These are phyloP conservation scores for Phyllosticta capitalensis DNA, from an alignment of 2,329 filamentous ascomycete genomes.

Conservation along the genomic window DNA sequence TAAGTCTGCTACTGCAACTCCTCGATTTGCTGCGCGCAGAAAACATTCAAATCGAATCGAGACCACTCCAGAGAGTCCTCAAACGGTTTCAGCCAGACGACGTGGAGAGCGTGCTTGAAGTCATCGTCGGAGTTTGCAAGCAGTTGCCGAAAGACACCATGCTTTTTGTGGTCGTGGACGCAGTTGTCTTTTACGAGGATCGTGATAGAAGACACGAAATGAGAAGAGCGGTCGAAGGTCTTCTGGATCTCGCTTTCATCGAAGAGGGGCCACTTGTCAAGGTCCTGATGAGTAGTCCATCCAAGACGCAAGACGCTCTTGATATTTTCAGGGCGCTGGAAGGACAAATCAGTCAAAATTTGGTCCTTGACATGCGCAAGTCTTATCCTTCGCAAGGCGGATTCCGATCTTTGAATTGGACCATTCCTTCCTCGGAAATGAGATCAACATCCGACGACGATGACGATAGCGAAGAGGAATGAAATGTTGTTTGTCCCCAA, in stretches of 20 bases:
- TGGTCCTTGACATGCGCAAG: background rate
- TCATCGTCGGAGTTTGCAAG: background rate
- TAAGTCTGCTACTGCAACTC: background rate
- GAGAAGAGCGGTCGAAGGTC: background rate
- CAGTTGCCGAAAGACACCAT: background rate
- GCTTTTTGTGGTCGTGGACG: background rate
- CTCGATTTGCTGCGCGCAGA: background rate
- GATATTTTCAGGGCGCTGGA: background rate
- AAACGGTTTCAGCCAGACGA: background rate
- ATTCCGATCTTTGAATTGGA: background rate
- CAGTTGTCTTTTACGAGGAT: background rate
- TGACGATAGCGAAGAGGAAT: too few relatives aligned
- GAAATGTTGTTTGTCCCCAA: too few relatives aligned
- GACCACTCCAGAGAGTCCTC: background rate
- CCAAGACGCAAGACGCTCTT: background rate
- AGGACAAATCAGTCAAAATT: too few relatives aligned
- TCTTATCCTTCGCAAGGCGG: background rate
- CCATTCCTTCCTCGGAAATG: too few relatives aligned
- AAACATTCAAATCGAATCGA: background rate
- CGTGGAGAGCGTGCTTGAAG: background rate
- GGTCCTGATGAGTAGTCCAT: background rate
- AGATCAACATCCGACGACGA: too few relatives aligned
- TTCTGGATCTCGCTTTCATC: background rate
- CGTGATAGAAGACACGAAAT: background rate
- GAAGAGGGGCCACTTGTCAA: background rate